Conservation (phyloP, 768 basidiomycete genomes). For the Myochromella boudieri region DNA sequence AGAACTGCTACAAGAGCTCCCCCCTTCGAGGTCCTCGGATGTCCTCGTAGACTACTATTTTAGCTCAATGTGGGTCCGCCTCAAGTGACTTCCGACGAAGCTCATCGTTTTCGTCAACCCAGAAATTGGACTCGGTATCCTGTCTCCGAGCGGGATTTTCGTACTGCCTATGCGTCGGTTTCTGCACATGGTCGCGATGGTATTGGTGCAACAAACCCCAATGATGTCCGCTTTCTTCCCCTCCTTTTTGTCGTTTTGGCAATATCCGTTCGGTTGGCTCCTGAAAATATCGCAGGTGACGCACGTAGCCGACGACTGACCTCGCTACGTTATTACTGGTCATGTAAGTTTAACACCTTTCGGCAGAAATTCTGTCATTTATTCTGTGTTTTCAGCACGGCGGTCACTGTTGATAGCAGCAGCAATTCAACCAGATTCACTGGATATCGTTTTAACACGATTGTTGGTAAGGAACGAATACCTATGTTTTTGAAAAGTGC, state of each 20-base stretch:
- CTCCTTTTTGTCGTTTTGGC: conserved; percentile 93
- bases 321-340: conserved; percentile 93
- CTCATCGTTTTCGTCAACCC: conserved; percentile 6
- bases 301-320: conserved; percentile 72
- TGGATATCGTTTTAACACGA: conserved; percentile 92
- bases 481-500: conserved; percentile 37
- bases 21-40: conserved; percentile 72
- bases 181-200: conserved; percentile 61
- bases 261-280: conserved; percentile 81
- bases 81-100: no score
- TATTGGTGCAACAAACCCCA: conserved; percentile 60
- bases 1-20: conserved; percentile 86
- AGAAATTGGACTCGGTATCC: conserved; percentile 96
- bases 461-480: conserved; percentile 62
- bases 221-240: conserved; percentile 83
- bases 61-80: conserved; percentile 49
- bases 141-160: conserved; percentile 81
- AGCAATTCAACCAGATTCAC: conserved; percentile 88
- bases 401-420: conserved; percentile 88
- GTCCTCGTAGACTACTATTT: conserved; percentile 85
- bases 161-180: conserved; percentile 66
- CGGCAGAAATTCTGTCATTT: neutral
- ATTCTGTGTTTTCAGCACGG: conserved; percentile 54
- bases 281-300: conserved; percentile 82
- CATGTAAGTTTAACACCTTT: conserved; percentile 59